phyloP scores from a whole-genome alignment of 192 early-diverging fungal genomes.

The Geranomyces variabilis region DNA sequence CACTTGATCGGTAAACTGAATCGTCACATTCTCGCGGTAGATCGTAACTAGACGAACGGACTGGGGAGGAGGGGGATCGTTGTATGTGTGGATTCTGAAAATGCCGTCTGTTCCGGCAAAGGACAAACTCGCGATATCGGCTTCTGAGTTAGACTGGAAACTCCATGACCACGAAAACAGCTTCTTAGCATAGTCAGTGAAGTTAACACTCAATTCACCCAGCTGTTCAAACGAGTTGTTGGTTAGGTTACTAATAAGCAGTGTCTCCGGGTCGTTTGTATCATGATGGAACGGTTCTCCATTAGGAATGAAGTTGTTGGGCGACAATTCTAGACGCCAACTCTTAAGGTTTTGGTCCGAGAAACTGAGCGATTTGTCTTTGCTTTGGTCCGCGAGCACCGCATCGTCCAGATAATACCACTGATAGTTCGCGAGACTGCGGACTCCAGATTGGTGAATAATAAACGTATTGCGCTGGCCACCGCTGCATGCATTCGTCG shows the following conservation, averaged over 20 bases:
- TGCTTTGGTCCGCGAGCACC: constrained; percentile 4
- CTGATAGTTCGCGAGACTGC: not conserved
- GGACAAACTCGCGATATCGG: constrained; percentile 1
- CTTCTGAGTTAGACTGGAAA: constrained; percentile 15
- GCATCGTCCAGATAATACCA: constrained; percentile 8
- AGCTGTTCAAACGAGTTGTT: constrained; percentile 22
- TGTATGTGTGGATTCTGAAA: constrained; percentile 9
- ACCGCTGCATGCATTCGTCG: not conserved
- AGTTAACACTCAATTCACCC: constrained; percentile 15
- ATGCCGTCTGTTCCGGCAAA: constrained; percentile 18
- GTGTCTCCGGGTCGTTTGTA: constrained; percentile 3
- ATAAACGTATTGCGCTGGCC: constrained; percentile 20
- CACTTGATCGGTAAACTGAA: not conserved
- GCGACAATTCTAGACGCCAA: constrained; percentile 5
- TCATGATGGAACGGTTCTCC: constrained; percentile 15
- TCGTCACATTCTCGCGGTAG: constrained; percentile 28
- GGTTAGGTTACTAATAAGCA: constrained; percentile 3
- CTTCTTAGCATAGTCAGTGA: constrained; percentile 11
- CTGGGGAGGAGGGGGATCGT: not conserved
- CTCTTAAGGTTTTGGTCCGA: constrained; percentile 8
- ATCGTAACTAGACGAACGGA: not conserved
- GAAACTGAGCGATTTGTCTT: constrained; percentile 22
- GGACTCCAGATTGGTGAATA: constrained; percentile 15
- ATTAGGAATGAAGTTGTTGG: not conserved
- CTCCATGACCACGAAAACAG: not conserved